These are phyloP conservation scores for Apiotrichum gamsii DNA, from an alignment of 1,284 basidiomycete genomes.

Conservation along the genomic window DNA sequence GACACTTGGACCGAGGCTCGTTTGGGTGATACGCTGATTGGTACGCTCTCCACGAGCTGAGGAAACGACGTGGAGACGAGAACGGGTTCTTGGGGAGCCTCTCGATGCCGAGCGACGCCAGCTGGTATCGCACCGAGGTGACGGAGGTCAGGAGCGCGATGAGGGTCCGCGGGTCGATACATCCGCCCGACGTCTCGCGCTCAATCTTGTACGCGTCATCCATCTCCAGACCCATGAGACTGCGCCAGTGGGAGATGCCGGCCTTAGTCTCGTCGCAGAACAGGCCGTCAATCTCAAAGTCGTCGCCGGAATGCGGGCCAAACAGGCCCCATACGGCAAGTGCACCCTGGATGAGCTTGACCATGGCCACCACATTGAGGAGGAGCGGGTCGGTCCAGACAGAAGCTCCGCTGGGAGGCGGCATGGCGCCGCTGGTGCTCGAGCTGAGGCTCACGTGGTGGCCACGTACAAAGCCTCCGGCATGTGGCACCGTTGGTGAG, in stretches of 20 bases:
- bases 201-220: conserved; percentile 38
- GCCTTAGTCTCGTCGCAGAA: conserved; percentile 46
- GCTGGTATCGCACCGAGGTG: conserved; percentile 38
- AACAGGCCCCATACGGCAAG: conserved; percentile 39
- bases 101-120: conserved; percentile 33
- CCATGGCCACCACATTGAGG: conserved; percentile 33
- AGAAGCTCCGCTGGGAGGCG: not conserved
- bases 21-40: conserved; percentile 10
- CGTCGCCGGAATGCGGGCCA: conserved; percentile 4
- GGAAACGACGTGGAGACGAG: conserved; percentile 25
- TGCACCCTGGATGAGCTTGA: conserved; percentile 39
- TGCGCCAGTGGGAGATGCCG: conserved; percentile 36
- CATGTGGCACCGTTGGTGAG: conserved; percentile 16
- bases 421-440: not conserved
- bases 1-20: not conserved
- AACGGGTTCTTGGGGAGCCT: conserved; percentile 42
- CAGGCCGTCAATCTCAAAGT: conserved; percentile 35
- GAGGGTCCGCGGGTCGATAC: conserved; percentile 41
- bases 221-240: conserved; percentile 41
- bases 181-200: conserved; percentile 43
- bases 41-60: conserved; percentile 30
- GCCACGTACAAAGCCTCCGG: no score
- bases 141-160: conserved; percentile 36
- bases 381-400: conserved; percentile 24
- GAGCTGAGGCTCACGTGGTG: not conserved